Evolutionary conservation across 106 monocot species (phyloP).

Genomic region (Allium fistulosum): DNA sequence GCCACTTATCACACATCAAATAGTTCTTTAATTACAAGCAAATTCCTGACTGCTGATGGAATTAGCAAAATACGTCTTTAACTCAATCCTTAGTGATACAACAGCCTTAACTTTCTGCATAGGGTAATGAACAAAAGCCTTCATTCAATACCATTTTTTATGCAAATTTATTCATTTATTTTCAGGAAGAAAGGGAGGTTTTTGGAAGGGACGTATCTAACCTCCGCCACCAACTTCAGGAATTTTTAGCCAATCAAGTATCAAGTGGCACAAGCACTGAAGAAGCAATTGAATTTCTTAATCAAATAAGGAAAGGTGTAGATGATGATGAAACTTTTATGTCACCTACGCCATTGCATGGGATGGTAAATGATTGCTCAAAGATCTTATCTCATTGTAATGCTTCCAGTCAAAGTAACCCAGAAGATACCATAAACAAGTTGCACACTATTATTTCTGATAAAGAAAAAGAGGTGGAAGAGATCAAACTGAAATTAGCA

Average conservation of each 20-base stretch:
- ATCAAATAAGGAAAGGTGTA: conserved; percentile 1
- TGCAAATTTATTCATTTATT: not conserved
- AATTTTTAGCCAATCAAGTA: conserved; percentile 21
- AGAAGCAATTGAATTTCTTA: conserved; percentile 7
- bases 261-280: not conserved
- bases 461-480: conserved; percentile 69
- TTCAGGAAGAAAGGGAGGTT: conserved; percentile 80
- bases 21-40: not conserved
- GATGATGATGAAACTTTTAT: conserved; percentile 12
- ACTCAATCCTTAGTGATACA: not conserved
- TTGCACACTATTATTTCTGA: conserved; percentile 26
- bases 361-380: conserved; percentile 63
- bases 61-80: not conserved
- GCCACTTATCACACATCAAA: not conserved
- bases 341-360: conserved; percentile 41
- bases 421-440: conserved; percentile 20
- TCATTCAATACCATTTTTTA: not conserved
- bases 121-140: not conserved
- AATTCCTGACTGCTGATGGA: not conserved
- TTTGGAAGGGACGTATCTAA: conserved; percentile 49
- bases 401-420: conserved; percentile 27
- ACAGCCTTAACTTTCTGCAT: not conserved
- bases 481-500: conserved; percentile 37
- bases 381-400: conserved; percentile 38
- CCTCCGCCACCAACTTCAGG: conserved; percentile 37